Evolutionary conservation across 1,139 yeast species (phyloP), one percentile per base, ranked within the genome.

Genomic region (Pichia cactophila): DNA sequence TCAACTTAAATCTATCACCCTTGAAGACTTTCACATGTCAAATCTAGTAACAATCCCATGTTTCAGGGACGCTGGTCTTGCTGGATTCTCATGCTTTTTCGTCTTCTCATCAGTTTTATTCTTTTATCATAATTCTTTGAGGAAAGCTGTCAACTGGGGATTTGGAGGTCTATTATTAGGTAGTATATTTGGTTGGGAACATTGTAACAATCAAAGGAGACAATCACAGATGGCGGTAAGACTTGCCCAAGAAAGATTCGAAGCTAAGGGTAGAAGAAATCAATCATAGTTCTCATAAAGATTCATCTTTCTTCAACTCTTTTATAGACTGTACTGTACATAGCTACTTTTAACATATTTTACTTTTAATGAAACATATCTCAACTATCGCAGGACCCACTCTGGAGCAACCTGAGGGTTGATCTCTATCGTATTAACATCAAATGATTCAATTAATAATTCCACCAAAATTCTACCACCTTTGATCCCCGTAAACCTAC

Each of bases 401-500:
- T 71, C 74, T 0, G 83, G 87, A 0, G 78, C 75, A 50, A 64
- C 62, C 26, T 67, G 71, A 7, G 70, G 69, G 57, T 79, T 77
- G 1, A 81, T 74, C 43, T 69, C 68, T 23, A 84, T 79, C 14
- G 75, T 67, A 46, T 66, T 66, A 3, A 83, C 75, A 63, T 83
- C 90, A 65, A 85, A 86, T 43, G 86, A 86, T 63, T 92, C 98
- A 49, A 92, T 88, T 56, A 88, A 75, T 60, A 92, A 73, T 64
- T 92, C 98, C 41, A 92, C 96, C 60, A 88, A 73, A 43, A 89
- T 88, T 54, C 97, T 72, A 2, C 96, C 97, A 16, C 97, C 96
- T 58, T 92, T 74, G 12, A 90, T 80, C 0, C 97, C 97, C 0
- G 97, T 86, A 64, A 90, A 92, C 54, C 98, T 69, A 58, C 97